Evolutionary conservation across 768 basidiomycete species (phyloP), one percentile per base, ranked within the genome.

Genomic region (Tylopilus vinaceipallidus): DNA sequence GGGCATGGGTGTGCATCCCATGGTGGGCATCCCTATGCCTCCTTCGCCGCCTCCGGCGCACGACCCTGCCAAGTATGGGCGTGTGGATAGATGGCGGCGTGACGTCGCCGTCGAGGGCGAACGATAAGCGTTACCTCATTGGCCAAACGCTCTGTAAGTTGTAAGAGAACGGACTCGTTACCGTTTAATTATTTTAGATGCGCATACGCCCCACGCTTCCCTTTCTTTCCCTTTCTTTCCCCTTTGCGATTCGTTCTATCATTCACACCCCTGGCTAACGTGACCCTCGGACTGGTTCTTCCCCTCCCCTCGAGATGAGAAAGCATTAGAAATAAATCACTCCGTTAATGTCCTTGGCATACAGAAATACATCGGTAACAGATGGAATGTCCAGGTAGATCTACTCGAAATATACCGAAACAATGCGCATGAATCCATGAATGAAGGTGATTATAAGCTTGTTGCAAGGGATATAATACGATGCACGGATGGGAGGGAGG

Each of bases 31-130:
- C 1, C 64, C 71, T 13, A 58, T 71, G 16, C 64, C 70, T 27
- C 69, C 78, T 29, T 82, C 84, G 2, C 84, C 86, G 22, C 84
- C 86, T 13, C 83, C 82, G 9, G 61, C 75, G 34, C 78, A 77
- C 20, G 89, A 91, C 50, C 71, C 79, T 33, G 75, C 72, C 30
- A 91, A 90, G 62, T 86, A 77, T 54, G 79, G 78, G 9, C 74
- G 79, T 4, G 89, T 92, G 23, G 90, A 92, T 65, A 79, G 79
- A 52, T 92, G 90, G 90, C 81, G 90, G 55, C 82, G 78, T 53
- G 82, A 88, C 58, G 87, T 92, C 38, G 82, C 80, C 16, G 81
- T 86, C 11, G 87, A 87, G 56, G 84, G 83, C n/a, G 74, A 80
- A 49, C 60, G 53, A 33, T 67, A 63, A 44, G 50, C 19, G 36